phyloP scores from a whole-genome alignment of 2,329 filamentous ascomycete species.

The Botrytis medusae region DNA sequence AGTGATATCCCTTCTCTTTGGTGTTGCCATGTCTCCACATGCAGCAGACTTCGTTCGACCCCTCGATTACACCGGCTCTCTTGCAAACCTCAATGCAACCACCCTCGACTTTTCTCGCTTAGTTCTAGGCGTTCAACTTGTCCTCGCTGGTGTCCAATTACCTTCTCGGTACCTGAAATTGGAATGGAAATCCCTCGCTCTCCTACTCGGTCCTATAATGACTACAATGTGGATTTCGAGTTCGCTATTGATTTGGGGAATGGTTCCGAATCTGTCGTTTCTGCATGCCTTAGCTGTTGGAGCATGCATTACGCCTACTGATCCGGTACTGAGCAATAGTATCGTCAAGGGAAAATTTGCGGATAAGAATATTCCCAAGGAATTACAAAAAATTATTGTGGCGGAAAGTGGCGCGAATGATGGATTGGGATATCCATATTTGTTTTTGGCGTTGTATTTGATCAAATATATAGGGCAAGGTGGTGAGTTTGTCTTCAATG shows the following conservation, averaged over 20 bases:
- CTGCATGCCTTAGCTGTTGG: conserved; percentile 78
- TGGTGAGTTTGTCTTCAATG: conserved; percentile 50
- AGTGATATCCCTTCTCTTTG: conserved; percentile 83
- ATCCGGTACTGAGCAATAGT: conserved; percentile 82
- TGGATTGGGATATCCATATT: conserved; percentile 79
- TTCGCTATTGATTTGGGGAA: conserved; percentile 73
- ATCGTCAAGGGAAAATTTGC: conserved; percentile 95
- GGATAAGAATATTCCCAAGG: conserved; percentile 81
- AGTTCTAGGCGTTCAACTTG: conserved; percentile 86
- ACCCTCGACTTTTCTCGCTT: conserved; percentile 84
- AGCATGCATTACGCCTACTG: conserved; percentile 88
- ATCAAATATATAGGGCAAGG: conserved; percentile 66
- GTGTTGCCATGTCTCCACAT: conserved; percentile 75
- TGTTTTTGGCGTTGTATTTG: conserved; percentile 81
- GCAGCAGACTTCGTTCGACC: conserved; percentile 75
- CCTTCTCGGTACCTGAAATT: conserved; percentile 76
- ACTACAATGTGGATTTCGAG: conserved; percentile 81
- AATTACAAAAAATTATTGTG: conserved; percentile 76
- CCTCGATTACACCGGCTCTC: conserved; percentile 67
- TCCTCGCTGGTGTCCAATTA: conserved; percentile 83
- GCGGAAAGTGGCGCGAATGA: conserved; percentile 86
- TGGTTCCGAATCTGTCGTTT: conserved; percentile 71
- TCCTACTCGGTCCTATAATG: conserved; percentile 84
- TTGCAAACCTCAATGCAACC: conserved; percentile 63
- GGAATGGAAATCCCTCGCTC: conserved; percentile 73